These are phyloP conservation scores for Tetrahymena elliotti DNA, from an alignment of 73 alveolate species.

Conservation along the genomic window DNA sequence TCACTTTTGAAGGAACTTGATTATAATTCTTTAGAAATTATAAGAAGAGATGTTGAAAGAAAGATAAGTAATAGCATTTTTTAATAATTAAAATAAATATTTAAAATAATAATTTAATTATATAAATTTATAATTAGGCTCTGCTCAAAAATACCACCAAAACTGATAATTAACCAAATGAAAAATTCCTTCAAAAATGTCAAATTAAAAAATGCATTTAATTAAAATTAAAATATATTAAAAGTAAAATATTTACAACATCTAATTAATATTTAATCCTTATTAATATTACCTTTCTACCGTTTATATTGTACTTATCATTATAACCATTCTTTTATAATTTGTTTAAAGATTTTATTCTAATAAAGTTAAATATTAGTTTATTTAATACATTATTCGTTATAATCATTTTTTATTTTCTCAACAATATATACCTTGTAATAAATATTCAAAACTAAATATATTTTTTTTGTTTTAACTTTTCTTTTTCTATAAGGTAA, in stretches of 20 bases:
- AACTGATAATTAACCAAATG: neutral
- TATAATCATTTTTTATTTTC: too few relatives aligned
- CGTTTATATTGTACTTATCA: too few relatives aligned
- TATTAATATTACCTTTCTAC: neutral
- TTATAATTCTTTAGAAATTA: slow-evolving; percentile 67
- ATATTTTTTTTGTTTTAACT: too few relatives aligned
- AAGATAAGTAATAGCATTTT: slow-evolving; percentile 12
- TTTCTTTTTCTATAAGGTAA: too few relatives aligned
- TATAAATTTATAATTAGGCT: neutral
- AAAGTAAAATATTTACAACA: neutral
- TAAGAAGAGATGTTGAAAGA: slow-evolving; percentile 71
- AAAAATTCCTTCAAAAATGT: too few relatives aligned
- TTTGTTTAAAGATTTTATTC: too few relatives aligned
- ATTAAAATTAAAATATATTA: too few relatives aligned
- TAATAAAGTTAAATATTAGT: too few relatives aligned
- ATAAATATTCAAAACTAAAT: too few relatives aligned
- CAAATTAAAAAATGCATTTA: neutral
- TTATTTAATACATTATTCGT: too few relatives aligned
- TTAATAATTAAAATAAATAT: neutral
- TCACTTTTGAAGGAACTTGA: slow-evolving; percentile 77
- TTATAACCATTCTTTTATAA: neutral
- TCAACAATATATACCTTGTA: too few relatives aligned
- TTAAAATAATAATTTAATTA: neutral
- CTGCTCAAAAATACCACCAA: neutral
- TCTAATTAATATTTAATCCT: neutral